Evolutionary conservation across 306 rosid genomes (phyloP).

Genomic region (Quercus robur): DNA sequence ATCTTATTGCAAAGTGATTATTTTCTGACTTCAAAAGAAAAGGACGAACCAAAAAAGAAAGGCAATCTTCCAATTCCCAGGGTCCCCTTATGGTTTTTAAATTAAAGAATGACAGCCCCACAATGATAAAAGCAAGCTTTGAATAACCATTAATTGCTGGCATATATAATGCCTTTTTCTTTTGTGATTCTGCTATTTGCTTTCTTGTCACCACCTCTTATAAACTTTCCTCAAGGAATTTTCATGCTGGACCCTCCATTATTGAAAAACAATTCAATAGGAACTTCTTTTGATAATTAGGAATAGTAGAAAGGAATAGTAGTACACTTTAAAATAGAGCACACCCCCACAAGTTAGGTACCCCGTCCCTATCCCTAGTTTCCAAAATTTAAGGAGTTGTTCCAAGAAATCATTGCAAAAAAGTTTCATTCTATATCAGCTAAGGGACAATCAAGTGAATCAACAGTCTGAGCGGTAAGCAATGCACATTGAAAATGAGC

Average conservation of each 20-base stretch:
- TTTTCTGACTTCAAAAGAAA: not conserved
- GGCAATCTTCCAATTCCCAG: conserved; percentile 6
- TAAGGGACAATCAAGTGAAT: not conserved
- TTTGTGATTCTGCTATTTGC: not conserved
- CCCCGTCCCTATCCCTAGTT: not conserved
- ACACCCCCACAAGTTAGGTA: not conserved
- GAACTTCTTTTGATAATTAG: not conserved
- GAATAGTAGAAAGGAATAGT: not conserved
- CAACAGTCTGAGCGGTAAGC: not conserved
- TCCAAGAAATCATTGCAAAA: not conserved
- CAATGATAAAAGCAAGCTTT: not conserved
- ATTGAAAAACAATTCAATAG: not conserved
- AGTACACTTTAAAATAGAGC: not conserved
- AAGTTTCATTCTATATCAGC: too few relatives aligned
- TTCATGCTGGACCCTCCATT: not conserved
- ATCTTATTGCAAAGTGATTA: not conserved
- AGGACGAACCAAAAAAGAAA: not conserved
- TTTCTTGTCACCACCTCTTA: not conserved
- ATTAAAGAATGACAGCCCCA: not conserved
- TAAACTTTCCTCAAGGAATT: not conserved
- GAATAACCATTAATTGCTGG: not conserved
- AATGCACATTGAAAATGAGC: too few relatives aligned
- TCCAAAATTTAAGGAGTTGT: not conserved
- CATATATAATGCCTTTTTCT: not conserved
- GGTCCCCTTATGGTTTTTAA: not conserved